A percentile compares a stretch with the other conserved stretches of the same genome.
Conservation (phyloP, 2,329 filamentous ascomycete species). For the Aureobasidium melanogenum region DNA sequence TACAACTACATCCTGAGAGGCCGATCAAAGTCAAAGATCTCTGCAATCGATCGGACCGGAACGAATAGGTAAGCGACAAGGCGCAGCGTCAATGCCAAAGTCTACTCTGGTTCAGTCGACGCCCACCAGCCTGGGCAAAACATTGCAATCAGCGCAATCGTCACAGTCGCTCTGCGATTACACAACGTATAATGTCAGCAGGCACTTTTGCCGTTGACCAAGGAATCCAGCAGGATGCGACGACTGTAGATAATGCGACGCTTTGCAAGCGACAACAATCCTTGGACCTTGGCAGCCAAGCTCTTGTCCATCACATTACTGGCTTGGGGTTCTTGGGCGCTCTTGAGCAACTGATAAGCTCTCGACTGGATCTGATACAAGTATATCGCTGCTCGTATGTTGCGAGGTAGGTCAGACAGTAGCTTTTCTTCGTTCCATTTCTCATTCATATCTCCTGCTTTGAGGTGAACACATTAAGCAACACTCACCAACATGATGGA, state of each 20-base stretch:
- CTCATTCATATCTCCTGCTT: background rate
- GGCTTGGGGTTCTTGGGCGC: slow-evolving; percentile 2
- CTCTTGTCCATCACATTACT: background rate
- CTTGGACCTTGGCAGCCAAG: slow-evolving; percentile 10
- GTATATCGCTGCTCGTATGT: background rate
- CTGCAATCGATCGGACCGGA: too few relatives aligned
- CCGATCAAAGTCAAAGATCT: too few relatives aligned
- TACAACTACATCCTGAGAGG: too few relatives aligned
- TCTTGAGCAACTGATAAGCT: background rate
- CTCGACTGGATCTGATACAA: background rate
- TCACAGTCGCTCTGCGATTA: background rate
- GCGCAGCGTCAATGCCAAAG: background rate
- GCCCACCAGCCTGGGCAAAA: background rate
- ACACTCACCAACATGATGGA: background rate
- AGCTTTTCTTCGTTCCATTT: background rate
- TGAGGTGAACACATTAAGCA: background rate
- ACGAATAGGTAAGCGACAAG: background rate
- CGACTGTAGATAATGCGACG: background rate
- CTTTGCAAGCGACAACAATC: background rate
- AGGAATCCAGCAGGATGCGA: background rate
- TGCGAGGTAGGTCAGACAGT: background rate
- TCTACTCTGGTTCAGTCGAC: background rate
- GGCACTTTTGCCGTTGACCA: background rate
- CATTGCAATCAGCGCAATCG: background rate
- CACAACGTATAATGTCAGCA: background rate